These are phyloP conservation scores for Diaporthe sp. DNA, from an alignment of 2,329 filamentous ascomycete genomes.

Conservation along the genomic window DNA sequence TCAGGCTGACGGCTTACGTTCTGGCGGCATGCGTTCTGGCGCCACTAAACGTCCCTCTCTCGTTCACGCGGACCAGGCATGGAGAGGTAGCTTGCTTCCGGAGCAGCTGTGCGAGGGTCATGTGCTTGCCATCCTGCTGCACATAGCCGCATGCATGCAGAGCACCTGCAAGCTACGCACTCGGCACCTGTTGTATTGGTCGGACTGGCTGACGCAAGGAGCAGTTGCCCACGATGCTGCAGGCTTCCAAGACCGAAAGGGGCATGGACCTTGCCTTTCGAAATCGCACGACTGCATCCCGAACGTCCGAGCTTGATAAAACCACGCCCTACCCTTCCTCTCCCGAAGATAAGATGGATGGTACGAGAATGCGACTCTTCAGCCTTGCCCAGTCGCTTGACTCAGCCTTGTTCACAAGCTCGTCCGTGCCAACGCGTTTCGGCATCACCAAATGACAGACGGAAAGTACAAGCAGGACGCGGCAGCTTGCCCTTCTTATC, in stretches of 20 bases:
- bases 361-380: background rate
- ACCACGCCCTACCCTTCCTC: background rate
- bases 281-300: constrained; percentile 25
- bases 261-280: constrained; percentile 4
- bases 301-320: constrained; percentile 22
- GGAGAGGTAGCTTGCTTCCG: background rate
- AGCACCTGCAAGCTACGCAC: background rate
- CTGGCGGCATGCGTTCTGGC: background rate
- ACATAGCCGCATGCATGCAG: constrained; percentile 24
- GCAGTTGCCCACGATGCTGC: constrained; percentile 4
- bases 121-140: constrained; percentile 20
- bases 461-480: background rate
- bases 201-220: background rate
- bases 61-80: background rate
- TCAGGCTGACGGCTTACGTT: background rate
- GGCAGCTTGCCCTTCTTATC: background rate
- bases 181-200: constrained; percentile 27
- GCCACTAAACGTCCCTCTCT: background rate
- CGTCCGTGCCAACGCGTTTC: background rate
- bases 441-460: background rate
- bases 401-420: background rate
- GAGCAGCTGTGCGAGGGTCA: constrained; percentile 4
- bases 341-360: background rate
- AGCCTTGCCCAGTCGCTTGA: background rate
- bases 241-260: background rate